Evolutionary conservation across 305 asterid genomes (phyloP).

Genomic region (Ilex paraguariensis): DNA sequence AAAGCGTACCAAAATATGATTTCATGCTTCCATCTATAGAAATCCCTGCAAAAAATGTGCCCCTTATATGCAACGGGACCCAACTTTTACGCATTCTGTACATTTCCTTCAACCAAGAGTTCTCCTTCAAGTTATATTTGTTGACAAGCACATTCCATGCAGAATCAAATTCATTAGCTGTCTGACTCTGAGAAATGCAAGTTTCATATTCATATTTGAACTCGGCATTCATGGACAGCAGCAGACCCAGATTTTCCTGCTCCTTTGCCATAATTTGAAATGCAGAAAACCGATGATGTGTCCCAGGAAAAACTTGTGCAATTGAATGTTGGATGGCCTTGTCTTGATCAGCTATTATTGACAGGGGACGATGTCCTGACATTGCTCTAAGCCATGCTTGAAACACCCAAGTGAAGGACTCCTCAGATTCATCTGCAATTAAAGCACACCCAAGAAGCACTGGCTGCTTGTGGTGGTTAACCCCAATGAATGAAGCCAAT

Average conservation of each 20-base stretch:
- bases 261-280: conserved; percentile 72
- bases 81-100: conserved; percentile 76
- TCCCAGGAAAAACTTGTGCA: conserved; percentile 69
- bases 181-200: conserved; percentile 72
- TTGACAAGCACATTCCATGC: conserved; percentile 75
- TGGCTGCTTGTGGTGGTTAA: conserved; percentile 89
- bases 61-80: conserved; percentile 71
- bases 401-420: conserved; percentile 88
- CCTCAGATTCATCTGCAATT: conserved; percentile 84
- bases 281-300: conserved; percentile 79
- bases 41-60: conserved; percentile 88
- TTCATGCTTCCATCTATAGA: conserved; percentile 78
- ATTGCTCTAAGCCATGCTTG: conserved; percentile 78
- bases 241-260: conserved; percentile 63
- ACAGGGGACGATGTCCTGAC: conserved; percentile 68
- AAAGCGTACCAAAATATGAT: conserved; percentile 52
- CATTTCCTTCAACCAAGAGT: conserved; percentile 79
- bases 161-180: conserved; percentile 75
- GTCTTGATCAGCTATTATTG: conserved; percentile 89
- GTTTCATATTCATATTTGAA: conserved; percentile 83
- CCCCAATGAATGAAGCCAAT: conserved; percentile 78
- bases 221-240: conserved; percentile 61
- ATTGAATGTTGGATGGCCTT: conserved; percentile 56
- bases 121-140: conserved; percentile 66
- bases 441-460: conserved; percentile 95